These are phyloP conservation scores for Quercus phellos DNA, from an alignment of 331 rosid species.

Conservation along the genomic window DNA sequence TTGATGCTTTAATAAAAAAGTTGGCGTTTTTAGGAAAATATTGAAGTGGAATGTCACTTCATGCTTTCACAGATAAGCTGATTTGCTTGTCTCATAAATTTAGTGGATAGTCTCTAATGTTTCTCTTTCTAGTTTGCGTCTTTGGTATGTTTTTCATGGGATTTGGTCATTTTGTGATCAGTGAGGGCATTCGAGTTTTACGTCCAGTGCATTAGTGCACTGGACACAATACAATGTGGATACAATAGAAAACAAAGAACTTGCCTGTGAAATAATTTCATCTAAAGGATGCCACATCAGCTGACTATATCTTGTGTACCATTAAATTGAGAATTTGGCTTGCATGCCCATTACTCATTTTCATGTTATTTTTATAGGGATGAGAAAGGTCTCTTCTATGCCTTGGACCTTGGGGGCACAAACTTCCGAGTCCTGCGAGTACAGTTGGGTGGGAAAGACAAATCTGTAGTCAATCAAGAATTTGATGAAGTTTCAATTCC, in stretches of 20 bases:
- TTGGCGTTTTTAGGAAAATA: background rate
- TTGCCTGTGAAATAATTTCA: background rate
- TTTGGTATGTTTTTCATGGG: background rate
- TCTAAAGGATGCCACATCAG: background rate
- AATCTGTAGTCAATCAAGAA: constrained; percentile 49
- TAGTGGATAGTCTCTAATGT: background rate
- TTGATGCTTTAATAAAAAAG: background rate
- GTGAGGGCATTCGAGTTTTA: background rate
- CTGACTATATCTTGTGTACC: background rate
- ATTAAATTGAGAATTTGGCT: background rate
- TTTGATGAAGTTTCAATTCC: constrained; percentile 88
- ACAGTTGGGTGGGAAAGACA: constrained; percentile 69
- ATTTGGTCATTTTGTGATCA: background rate
- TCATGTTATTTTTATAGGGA: constrained; percentile 44
- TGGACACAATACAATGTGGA: no score
- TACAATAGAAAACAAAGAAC: background rate
- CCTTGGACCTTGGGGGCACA: constrained; percentile 97
- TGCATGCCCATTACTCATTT: background rate
- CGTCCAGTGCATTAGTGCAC: no score
- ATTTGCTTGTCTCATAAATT: background rate
- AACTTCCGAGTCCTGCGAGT: constrained; percentile 93
- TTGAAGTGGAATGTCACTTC: background rate
- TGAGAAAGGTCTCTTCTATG: constrained; percentile 84
- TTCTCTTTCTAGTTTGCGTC: background rate
- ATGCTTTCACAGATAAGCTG: background rate